Conservation (phyloP, 1,284 basidiomycete genomes). For the Bjerkandera adusta region DNA sequence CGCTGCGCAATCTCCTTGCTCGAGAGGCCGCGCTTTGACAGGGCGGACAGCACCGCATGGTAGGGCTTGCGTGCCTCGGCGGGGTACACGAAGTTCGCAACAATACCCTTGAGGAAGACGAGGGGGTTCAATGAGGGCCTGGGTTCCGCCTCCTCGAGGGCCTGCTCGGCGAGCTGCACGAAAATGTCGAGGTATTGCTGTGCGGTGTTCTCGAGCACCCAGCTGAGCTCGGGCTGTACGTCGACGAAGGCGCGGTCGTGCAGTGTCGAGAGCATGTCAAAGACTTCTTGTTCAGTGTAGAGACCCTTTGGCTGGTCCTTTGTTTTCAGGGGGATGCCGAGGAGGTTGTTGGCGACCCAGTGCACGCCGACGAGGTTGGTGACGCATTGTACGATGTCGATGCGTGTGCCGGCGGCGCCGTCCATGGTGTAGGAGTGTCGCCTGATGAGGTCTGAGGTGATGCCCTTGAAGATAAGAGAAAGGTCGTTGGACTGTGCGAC, state of each 20-base stretch:
- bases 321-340: constrained; percentile 64
- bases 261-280: constrained; percentile 32
- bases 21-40: constrained; percentile 40
- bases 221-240: constrained; percentile 52
- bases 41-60: constrained; percentile 41
- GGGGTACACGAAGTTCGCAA: constrained; percentile 23
- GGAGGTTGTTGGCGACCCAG: constrained; percentile 63
- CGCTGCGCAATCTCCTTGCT: constrained; percentile 42
- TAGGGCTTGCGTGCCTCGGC: constrained; percentile 32
- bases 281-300: constrained; percentile 49
- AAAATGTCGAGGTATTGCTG: constrained; percentile 40
- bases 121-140: constrained; percentile 7
- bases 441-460: constrained; percentile 34
- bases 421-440: constrained; percentile 34
- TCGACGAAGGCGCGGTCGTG: constrained; percentile 69
- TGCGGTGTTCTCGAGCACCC: constrained; percentile 52
- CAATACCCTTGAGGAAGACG: background rate
- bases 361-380: constrained; percentile 64
- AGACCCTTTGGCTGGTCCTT: constrained; percentile 42
- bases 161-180: constrained; percentile 37
- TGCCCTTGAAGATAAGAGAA: constrained; percentile 23
- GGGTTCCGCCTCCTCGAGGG: constrained; percentile 31
- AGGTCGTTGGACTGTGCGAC: too few species aligned
- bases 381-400: constrained; percentile 75
- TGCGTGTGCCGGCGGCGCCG: constrained; percentile 33